Percentiles rank a stretch among this genome's conserved stretches.
Conservation (phyloP, 1,284 basidiomycete genomes). For the Violaceomyces palustris region DNA sequence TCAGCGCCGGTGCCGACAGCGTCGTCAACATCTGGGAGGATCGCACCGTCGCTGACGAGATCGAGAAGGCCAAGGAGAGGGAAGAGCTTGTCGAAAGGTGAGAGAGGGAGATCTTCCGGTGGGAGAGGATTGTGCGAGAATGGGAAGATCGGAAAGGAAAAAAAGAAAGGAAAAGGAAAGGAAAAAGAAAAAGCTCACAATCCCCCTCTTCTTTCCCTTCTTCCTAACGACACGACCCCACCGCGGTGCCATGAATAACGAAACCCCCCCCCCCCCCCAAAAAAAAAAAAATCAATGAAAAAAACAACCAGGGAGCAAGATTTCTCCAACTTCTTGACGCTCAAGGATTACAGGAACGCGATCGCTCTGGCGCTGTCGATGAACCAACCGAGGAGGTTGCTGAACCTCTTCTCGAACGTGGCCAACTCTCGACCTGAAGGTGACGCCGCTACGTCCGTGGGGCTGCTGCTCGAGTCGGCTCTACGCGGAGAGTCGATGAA, state of each 20-base stretch:
- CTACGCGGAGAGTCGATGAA: too few relatives aligned
- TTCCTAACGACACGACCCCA: too few relatives aligned
- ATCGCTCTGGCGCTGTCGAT: conserved; percentile 85
- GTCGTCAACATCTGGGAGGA: conserved; percentile 91
- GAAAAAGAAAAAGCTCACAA: too few relatives aligned
- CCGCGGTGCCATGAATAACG: too few relatives aligned
- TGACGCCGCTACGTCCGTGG: conserved; percentile 10
- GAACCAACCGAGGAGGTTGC: conserved; percentile 83
- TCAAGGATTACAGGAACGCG: conserved; percentile 85
- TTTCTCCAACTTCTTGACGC: conserved; percentile 78
- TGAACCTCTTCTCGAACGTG: conserved; percentile 65
- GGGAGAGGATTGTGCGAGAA: too few relatives aligned
- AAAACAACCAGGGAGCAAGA: conserved; percentile 99
- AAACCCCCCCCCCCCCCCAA: too few relatives aligned
- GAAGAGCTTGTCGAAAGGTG: conserved; percentile 33
- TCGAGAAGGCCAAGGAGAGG: conserved; percentile 55
- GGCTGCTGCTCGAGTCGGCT: conserved; percentile 11
- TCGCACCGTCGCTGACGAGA: conserved; percentile 71
- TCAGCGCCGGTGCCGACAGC: conserved; percentile 91
- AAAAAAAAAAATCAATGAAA: too few relatives aligned
- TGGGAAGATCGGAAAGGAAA: not conserved
- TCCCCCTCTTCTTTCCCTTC: too few relatives aligned
- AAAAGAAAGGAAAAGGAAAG: too few relatives aligned
- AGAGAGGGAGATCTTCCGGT: not conserved
- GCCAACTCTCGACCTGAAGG: conserved; percentile 20